Base-by-base conservation (phyloP, 306 rosid species). In the Glycine latifolia region DNA sequence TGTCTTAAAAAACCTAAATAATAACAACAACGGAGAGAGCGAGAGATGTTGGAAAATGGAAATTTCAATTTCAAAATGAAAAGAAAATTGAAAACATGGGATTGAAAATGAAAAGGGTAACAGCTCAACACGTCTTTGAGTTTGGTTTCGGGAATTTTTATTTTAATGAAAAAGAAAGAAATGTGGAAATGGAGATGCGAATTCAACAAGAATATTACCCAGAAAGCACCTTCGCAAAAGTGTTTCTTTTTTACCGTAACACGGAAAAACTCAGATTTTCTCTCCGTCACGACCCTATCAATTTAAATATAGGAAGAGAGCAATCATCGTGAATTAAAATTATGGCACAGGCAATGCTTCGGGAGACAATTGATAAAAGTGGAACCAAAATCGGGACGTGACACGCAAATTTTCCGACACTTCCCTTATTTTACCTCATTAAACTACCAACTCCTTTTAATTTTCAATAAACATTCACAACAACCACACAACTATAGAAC, bases 91-190 rank as follows among this genome's bases (percentile, higher is more conserved):
- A 37, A 37, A 37, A 37, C 60, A 35, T 63, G 73, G 73, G 60
- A 31, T 47, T 33, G 6, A 26, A 26, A 26, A 26, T 26, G n/a
- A 56, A 39, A 74, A 66, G 75, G 90, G 79, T 8, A 86, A 91
- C 97, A 91, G 90, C 97, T 92, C 95, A 90, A 87, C 98, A 92
- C 93, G 94, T 85, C 86, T 89, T 90, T 86, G 47, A 10, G 58
- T 85, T 88, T 81, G 80, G 86, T 83, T 75, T 79, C 35, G 11
- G 79, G 81, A 76, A 67, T 63, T 61, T 61, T 61, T 63, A 15
- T 16, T 10, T 47, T 76, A 16, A 46, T 16, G 39, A 33, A 15
- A 58, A 66, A 37, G 41, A 43, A 63, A 58, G 3, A 43, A 63
- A 58, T 39, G 56, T 49, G 54, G 41, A 37, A 37, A 26, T 26